Conservation (phyloP, 2,329 filamentous ascomycete species). For the Scopulariopsis brevicaulis region DNA sequence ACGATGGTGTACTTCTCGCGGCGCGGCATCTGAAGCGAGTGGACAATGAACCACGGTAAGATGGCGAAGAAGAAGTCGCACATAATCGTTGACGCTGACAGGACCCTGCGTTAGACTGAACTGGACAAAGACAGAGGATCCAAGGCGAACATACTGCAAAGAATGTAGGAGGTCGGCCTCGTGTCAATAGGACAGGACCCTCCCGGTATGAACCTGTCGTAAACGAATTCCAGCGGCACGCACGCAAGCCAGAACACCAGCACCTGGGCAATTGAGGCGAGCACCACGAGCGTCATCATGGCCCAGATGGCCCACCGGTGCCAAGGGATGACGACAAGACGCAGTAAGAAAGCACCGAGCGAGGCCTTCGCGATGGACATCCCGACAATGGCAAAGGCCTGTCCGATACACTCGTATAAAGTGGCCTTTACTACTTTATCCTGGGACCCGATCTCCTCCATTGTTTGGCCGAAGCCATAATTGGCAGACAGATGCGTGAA, state of each 20-base stretch:
- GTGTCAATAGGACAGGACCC: constrained; percentile 10
- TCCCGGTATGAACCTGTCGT: constrained; percentile 9
- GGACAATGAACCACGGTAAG: constrained; percentile 31
- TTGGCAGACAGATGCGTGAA: constrained; percentile 17
- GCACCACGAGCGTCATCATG: constrained; percentile 13
- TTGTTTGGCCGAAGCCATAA: constrained; percentile 21
- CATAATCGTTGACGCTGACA: constrained; percentile 13
- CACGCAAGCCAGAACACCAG: constrained; percentile 11
- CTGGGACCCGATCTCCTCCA: constrained; percentile 10
- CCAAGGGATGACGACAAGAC: constrained; percentile 20
- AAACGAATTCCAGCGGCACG: constrained; percentile 10
- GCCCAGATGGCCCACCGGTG: constrained; percentile 23
- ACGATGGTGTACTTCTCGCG: constrained; percentile 31
- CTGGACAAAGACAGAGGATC: neutral
- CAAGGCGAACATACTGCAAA: constrained; percentile 9
- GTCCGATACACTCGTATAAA: constrained; percentile 19
- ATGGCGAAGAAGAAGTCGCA: constrained; percentile 26
- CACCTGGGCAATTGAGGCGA: constrained; percentile 8
- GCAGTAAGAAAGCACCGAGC: constrained; percentile 24
- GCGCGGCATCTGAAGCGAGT: constrained; percentile 29
- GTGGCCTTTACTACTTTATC: constrained; percentile 14
- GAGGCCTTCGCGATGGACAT: constrained; percentile 26
- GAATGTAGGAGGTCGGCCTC: constrained; percentile 9
- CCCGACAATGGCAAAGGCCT: constrained; percentile 23
- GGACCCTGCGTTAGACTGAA: neutral